phyloP scores from a whole-genome alignment of 768 basidiomycete species.

The Pulveroboletus sp. region DNA sequence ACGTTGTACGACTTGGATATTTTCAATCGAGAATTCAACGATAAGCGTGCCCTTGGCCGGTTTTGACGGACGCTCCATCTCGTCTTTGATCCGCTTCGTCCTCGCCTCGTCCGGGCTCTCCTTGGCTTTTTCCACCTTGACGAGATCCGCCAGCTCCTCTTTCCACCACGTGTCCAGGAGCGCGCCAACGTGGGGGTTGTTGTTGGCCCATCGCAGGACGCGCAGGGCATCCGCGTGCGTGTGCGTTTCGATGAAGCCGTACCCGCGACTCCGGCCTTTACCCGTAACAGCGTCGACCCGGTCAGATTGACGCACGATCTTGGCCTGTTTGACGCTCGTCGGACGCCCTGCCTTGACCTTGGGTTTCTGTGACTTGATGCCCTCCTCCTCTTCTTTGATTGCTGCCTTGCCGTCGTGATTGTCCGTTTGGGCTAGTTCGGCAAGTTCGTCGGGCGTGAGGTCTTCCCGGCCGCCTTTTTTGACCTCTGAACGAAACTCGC shows the following conservation, averaged over 20 bases:
- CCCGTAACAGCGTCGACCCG: slow-evolving; percentile 87
- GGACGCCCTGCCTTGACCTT: slow-evolving; percentile 27
- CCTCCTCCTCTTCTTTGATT: slow-evolving; percentile 23
- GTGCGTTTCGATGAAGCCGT: slow-evolving; percentile 92
- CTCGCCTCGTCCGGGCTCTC: slow-evolving; percentile 47
- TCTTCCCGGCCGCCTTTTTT: slow-evolving; percentile 54
- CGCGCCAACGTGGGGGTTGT: slow-evolving; percentile 62
- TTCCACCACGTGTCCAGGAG: slow-evolving; percentile 85
- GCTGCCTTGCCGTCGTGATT: slow-evolving; percentile 25
- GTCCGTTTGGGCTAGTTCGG: slow-evolving; percentile 37
- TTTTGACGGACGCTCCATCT: slow-evolving; percentile 41
- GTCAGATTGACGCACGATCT: slow-evolving; percentile 87
- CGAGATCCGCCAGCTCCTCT: slow-evolving; percentile 62
- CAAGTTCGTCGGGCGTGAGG: slow-evolving; percentile 71
- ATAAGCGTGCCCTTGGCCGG: slow-evolving; percentile 56
- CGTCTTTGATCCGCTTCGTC: slow-evolving; percentile 58
- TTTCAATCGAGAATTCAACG: slow-evolving; percentile 97
- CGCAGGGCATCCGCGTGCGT: slow-evolving; percentile 88
- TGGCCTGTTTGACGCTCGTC: slow-evolving; percentile 78
- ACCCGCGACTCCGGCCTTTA: slow-evolving; percentile 87
- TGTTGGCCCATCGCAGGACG: slow-evolving; percentile 92
- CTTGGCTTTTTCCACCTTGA: slow-evolving; percentile 52
- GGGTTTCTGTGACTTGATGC: slow-evolving; percentile 24
- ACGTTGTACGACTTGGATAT: slow-evolving; percentile 83
- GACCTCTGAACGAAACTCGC: slow-evolving; percentile 79